These are phyloP conservation scores for Rhynchospora breviuscula DNA, from an alignment of 176 grass and related monocot genomes.

Conservation along the genomic window DNA sequence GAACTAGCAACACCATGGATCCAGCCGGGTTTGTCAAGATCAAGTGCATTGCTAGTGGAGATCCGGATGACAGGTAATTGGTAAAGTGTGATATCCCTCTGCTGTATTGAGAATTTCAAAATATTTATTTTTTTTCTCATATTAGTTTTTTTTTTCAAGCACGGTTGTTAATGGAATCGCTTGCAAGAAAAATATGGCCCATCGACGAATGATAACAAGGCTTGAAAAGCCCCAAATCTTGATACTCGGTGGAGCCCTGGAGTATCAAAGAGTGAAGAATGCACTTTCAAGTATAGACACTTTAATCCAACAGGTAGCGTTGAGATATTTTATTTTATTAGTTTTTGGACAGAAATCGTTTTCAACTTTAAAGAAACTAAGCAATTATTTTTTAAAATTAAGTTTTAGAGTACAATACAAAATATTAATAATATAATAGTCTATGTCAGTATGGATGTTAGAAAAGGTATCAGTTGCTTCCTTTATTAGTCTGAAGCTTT, in stretches of 20 bases:
- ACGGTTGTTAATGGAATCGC: conserved; percentile 82
- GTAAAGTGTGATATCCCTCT: conserved; percentile 22
- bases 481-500: neutral
- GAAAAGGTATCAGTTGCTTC: neutral
- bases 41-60: conserved; percentile 79
- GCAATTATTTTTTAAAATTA: neutral
- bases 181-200: conserved; percentile 97
- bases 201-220: conserved; percentile 80
- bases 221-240: conserved; percentile 85
- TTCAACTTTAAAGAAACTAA: neutral
- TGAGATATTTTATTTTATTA: conserved; percentile 26
- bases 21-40: conserved; percentile 91
- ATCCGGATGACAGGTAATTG: conserved; percentile 69
- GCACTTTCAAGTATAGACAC: conserved; percentile 93
- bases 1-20: conserved; percentile 74
- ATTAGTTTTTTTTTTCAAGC: conserved; percentile 30
- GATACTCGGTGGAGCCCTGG: conserved; percentile 82
- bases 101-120: neutral
- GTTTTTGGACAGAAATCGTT: neutral
- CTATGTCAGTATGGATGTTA: neutral
- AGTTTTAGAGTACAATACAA: neutral
- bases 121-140: neutral
- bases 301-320: conserved; percentile 79
- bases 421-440: neutral
- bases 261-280: conserved; percentile 90